Base-by-base conservation (phyloP, 1,139 yeast species). In the Candida sp. region DNA sequence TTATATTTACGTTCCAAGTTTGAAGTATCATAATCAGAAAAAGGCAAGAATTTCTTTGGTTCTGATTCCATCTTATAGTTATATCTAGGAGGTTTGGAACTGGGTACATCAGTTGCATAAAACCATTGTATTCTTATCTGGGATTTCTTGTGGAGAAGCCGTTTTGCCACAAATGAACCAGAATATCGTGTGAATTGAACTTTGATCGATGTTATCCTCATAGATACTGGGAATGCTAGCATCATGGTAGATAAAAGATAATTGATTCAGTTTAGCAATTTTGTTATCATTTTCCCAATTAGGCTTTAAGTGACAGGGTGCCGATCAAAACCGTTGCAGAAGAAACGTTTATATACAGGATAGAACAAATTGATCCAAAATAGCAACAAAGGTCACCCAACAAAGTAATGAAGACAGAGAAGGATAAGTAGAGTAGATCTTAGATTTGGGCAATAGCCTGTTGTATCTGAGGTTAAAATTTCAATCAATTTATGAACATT, bases 41-140 rank as follows among this genome's bases (percentile, higher is more conserved):
- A 90, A 4, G 89, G 83, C 11, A 79, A 64, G 56, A 86, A 91
- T 53, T 82, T 81, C 41, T 67, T 62, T 0, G 96, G 83, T 9
- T 70, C 66, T 39, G 68, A 67, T 1, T 63, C 63, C 43, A 77
- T 75, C 22, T 55, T 62, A 49, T 82, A 82, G 21, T 72, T 59
- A 50, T 71, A 73, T 66, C 83, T 77, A 5, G 64, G 68, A 0
- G 96, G 96, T 60, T 86, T 86, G 5, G 79, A 64, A 21, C 72
- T 61, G 1, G 97, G 96, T 5, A 81, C 63, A 57, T 89, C 96
- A 0, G 90, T 82, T 1, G 96, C 95, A 56, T 88, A 85, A 58
- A 81, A 88, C 97, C 97, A 89, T 49, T 69, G 65, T 22, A 66
- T 42, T 21, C 30, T 45, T 9, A 37, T 27, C 6, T 23, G 22